Base-by-base conservation (phyloP, 2,329 filamentous ascomycete species). In the Talaromyces sp. region DNA sequence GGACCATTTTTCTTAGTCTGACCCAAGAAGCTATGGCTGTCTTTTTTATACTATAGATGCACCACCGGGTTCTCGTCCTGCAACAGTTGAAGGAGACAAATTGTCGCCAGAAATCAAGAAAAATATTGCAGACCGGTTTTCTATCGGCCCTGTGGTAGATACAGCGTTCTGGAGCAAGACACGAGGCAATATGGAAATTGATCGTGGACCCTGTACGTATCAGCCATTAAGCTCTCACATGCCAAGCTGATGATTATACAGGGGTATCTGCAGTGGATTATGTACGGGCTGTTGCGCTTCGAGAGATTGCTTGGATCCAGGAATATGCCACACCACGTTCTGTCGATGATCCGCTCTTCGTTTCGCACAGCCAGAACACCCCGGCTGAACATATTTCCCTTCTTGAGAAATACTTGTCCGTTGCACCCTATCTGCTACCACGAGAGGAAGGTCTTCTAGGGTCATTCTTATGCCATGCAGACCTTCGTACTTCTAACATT, bases 141-240 rank as follows among this genome's bases (percentile, higher is more conserved):
- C 62, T 29, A 75, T 78, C 60, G 74, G 74, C 2, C 75, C 75
- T 61, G 69, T 73, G 32, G 70, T 70, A 17, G 66, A 71, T 21
- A 67, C 63, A 56, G 64, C 62, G 17, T 75, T 74, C 63, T 78
- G 72, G 76, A 66, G 66, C 7, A 68, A 68, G 58, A 67, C 75
- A 63, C 69, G 73, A 50, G 66, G 68, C 48, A 61, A 46, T 8
- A 74, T 75, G 68, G 38, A 63, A 31, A 68, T 75, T 58, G 71
- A 77, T 64, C 69, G 74, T 51, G 75, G 77, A n/a, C 76, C 75
- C 53, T 79, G 75, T 78, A 66, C 60, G 72, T 59, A 7, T 57
- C 32, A 24, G 8, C 1, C 17, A 11, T 57, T 32, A 48, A 2
- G 9, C 41, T 48, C 55, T 57, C 41, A 57, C 26, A 31, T 32